Percentiles rank a stretch among this genome's conserved stretches.
These are phyloP conservation scores for Magnolia kwangsiensis DNA, from an alignment of 164 flowering plant genomes.

Conservation along the genomic window DNA sequence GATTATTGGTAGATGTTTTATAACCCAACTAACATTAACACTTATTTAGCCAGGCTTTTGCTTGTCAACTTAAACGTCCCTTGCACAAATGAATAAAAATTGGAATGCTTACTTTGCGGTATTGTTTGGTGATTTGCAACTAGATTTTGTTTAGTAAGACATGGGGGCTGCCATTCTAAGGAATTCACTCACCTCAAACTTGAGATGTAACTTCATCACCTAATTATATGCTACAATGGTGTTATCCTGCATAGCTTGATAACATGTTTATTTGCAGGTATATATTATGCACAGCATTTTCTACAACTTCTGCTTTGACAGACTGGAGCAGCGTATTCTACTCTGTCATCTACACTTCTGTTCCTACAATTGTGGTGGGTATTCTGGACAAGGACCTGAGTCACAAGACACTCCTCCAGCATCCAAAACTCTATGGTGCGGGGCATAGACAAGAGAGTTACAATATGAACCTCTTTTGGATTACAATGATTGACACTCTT, in stretches of 20 bases:
- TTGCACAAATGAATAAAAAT: no score
- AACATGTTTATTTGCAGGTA: constrained; percentile 46
- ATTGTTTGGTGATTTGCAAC: no score
- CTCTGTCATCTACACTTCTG: constrained; percentile 79
- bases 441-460: constrained; percentile 90
- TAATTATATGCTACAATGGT: not conserved
- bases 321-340: constrained; percentile 94
- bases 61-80: no score
- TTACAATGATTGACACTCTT: constrained; percentile 84
- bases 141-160: no score
- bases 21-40: no score
- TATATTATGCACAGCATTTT: constrained; percentile 70
- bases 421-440: constrained; percentile 79
- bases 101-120: no score
- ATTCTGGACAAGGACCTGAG: constrained; percentile 85
- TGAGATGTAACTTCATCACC: not conserved
- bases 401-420: constrained; percentile 58
- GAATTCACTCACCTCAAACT: not conserved
- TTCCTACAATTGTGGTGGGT: constrained; percentile 87
- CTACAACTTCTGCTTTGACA: constrained; percentile 84
- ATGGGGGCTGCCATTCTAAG: not conserved
- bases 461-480: constrained; percentile 74
- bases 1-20: no score
- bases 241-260: not conserved
- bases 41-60: no score